These are phyloP conservation scores for Cyberlindnera suaveolens DNA, from an alignment of 805 yeast species.

Conservation along the genomic window DNA sequence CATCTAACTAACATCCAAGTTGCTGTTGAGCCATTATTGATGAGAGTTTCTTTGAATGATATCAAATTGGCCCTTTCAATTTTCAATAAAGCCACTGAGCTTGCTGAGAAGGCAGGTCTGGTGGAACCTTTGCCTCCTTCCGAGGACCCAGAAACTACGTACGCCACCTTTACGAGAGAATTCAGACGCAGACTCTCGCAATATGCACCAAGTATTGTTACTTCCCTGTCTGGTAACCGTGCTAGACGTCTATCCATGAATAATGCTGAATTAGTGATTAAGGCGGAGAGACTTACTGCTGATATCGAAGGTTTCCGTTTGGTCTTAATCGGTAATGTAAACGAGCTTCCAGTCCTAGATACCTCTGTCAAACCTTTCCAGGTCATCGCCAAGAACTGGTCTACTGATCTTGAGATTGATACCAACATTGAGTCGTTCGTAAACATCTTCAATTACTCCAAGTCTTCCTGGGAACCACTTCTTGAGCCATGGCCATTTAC, in stretches of 20 bases:
- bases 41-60: constrained; percentile 83
- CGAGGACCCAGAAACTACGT: constrained; percentile 12
- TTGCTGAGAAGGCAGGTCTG: constrained; percentile 23
- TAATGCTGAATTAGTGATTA: constrained; percentile 39
- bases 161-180: constrained; percentile 51
- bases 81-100: constrained; percentile 60
- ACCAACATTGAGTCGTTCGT: constrained; percentile 58
- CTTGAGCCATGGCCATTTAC: constrained; percentile 84
- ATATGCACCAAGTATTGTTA: constrained; percentile 62
- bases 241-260: constrained; percentile 16
- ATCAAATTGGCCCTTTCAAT: constrained; percentile 73
- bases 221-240: constrained; percentile 38
- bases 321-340: constrained; percentile 84
- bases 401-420: constrained; percentile 70
- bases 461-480: constrained; percentile 93
- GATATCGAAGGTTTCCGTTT: constrained; percentile 71
- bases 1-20: constrained; percentile 59
- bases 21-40: constrained; percentile 70
- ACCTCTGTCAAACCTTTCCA: constrained; percentile 66
- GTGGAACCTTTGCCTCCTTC: constrained; percentile 15
- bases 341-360: constrained; percentile 84
- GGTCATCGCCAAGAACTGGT: constrained; percentile 73
- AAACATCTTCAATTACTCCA: constrained; percentile 80
- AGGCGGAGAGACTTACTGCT: constrained; percentile 62
- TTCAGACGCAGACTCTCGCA: constrained; percentile 53